Evolutionary conservation across 1,284 basidiomycete genomes (phyloP).

Genomic region (Xerocomus amazonicus): DNA sequence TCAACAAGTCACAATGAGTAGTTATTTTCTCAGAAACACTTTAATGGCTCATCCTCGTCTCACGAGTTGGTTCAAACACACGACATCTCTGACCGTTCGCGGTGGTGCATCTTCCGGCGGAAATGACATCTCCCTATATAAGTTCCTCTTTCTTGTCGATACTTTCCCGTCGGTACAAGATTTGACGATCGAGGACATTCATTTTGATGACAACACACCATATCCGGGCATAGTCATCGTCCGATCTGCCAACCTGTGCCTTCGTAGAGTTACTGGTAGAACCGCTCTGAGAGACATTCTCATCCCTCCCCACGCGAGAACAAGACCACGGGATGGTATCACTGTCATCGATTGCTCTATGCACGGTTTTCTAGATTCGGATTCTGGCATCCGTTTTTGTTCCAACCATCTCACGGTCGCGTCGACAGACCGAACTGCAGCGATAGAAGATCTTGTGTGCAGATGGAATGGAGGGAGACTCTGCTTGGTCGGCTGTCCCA

Average conservation of each 20-base stretch:
- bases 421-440: neutral
- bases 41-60: conserved; percentile 11
- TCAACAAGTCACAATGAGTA: conserved; percentile 1
- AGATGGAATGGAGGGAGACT: conserved; percentile 10
- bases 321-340: neutral
- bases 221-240: neutral
- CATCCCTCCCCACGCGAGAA: neutral
- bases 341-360: conserved; percentile 8
- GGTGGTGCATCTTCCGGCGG: neutral
- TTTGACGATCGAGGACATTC: conserved; percentile 9
- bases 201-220: conserved; percentile 8
- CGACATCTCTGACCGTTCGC: conserved; percentile 8
- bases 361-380: neutral
- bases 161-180: conserved; percentile 2
- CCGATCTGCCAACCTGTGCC: neutral
- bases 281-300: conserved; percentile 8
- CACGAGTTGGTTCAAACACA: conserved; percentile 7
- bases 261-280: conserved; percentile 6
- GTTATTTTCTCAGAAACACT: conserved; percentile 6
- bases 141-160: conserved; percentile 5
- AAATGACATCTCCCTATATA: conserved; percentile 4
- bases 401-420: conserved; percentile 4
- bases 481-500: conserved; percentile 7
- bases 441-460: conserved; percentile 11
- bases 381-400: neutral